Base-by-base conservation (phyloP, 2,329 filamentous ascomycete genomes). In the Pseudogymnoascus sp. region DNA sequence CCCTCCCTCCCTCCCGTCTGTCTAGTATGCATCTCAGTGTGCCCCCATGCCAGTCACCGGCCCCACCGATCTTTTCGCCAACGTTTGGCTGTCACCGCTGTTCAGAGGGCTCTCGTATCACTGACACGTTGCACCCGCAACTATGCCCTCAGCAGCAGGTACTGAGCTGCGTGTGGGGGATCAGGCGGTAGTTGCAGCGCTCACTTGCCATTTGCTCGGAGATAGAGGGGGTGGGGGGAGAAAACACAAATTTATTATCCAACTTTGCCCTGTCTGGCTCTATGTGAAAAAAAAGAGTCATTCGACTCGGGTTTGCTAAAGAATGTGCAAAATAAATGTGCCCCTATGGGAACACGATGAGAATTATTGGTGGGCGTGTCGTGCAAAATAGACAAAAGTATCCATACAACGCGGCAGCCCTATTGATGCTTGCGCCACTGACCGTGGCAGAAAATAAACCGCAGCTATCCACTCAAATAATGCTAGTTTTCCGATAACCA, bases 231-330 rank as follows among this genome's bases (percentile, higher is more conserved):
- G 9, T 7, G 26, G 13, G 42, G 21, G 6, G 21, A 15, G 7
- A 53, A 53, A 53, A 53, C 47, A 53, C 26, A 53, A 53, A 53
- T 31, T 53, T 53, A 53, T 53, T 53, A 53, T 53, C 47, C 47
- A 53, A 53, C 8, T 17, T 31, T 53, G 47, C 47, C 47, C 15
- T 53, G 15, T 53, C 15, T 31, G 47, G 47, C 47, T 53, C 26
- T 53, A 53, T 53, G 47, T 53, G 47, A 53, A 53, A 11, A 31
- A 31, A 47, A 31, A 31, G n/a, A 53, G 47, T 31, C 26, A 53
- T 53, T 53, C 26, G 26, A 53, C 47, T 53, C 47, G 47, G 26
- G 26, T 31, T 53, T 53, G 23, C 23, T 53, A 53, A 53, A 53
- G 47, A 53, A 53, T 53, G 23, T 53, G 1, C 23, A 53, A 53